phyloP scores from a whole-genome alignment of 2,329 filamentous ascomycete species.

The Decorospora gaudefroyi region DNA sequence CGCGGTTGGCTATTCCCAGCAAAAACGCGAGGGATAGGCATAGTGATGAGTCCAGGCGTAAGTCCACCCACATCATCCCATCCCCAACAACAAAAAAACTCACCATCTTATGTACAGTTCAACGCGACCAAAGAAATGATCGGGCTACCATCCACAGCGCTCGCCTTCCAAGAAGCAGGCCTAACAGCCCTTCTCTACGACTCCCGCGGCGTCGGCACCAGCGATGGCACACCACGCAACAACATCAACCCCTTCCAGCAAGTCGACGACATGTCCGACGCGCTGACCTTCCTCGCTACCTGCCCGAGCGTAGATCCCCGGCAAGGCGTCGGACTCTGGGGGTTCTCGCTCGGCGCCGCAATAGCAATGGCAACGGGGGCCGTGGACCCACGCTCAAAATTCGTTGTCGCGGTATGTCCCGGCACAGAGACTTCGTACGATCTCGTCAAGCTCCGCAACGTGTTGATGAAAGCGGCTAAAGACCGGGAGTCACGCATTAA shows the following conservation, averaged over 20 bases:
- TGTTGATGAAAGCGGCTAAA: constrained; percentile 7
- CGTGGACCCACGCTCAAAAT: constrained; percentile 39
- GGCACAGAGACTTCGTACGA: constrained; percentile 16
- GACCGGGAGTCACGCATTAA: constrained; percentile 10
- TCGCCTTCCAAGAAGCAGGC: constrained; percentile 40
- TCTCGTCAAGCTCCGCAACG: constrained; percentile 2
- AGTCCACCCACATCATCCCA: no score
- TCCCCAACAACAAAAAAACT: background rate
- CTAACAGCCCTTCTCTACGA: constrained; percentile 49
- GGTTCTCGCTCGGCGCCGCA: constrained; percentile 40
- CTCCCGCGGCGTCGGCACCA: constrained; percentile 43
- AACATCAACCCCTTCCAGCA: constrained; percentile 45
- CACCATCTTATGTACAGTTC: constrained; percentile 14
- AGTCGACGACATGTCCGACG: constrained; percentile 45
- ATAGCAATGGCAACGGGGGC: constrained; percentile 37
- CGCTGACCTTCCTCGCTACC: constrained; percentile 40
- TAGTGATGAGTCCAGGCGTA: constrained; percentile 10
- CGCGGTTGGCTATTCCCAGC: constrained; percentile 8
- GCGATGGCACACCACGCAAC: constrained; percentile 49
- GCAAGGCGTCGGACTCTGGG: constrained; percentile 45
- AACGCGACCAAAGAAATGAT: constrained; percentile 43
- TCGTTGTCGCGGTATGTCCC: constrained; percentile 30
- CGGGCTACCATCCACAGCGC: constrained; percentile 35
- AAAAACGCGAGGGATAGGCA: background rate
- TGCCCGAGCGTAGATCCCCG: constrained; percentile 25